Percentiles rank a stretch among this genome's conserved stretches.
Conservation (phyloP, 2,329 filamentous ascomycete species). For the Verticillium nonalfalfae region DNA sequence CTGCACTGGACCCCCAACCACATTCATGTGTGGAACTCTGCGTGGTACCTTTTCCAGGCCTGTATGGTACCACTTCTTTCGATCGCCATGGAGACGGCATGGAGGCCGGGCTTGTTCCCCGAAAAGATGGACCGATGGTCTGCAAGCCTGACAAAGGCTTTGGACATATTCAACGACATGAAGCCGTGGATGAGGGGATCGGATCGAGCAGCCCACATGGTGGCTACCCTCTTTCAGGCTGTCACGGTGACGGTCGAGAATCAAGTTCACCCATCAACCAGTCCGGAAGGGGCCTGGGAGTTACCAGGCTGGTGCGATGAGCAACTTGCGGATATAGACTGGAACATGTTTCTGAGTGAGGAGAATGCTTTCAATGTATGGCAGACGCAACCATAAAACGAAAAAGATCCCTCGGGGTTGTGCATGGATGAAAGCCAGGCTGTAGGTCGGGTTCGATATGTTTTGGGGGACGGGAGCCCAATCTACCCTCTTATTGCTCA, state of each 20-base stretch:
- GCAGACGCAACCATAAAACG: too few relatives aligned
- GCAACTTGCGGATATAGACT: slow-evolving; percentile 19
- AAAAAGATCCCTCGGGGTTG: too few relatives aligned
- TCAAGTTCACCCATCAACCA: slow-evolving; percentile 15
- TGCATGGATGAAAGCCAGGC: too few relatives aligned
- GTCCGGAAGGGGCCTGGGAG: slow-evolving; percentile 15
- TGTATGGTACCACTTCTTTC: slow-evolving; percentile 21
- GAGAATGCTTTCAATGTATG: slow-evolving; percentile 4
- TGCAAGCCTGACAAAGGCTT: slow-evolving; percentile 16
- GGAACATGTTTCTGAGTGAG: slow-evolving; percentile 17
- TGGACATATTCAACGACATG: slow-evolving; percentile 19
- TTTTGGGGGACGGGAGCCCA: too few relatives aligned
- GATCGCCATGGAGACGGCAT: slow-evolving; percentile 16
- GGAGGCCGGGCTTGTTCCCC: not conserved
- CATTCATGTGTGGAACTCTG: slow-evolving; percentile 23
- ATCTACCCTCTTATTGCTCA: too few relatives aligned
- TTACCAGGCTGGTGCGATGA: slow-evolving; percentile 20
- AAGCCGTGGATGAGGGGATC: slow-evolving; percentile 19
- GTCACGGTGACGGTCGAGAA: slow-evolving; percentile 14
- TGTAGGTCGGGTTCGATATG: too few relatives aligned
- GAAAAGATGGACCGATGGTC: slow-evolving; percentile 12
- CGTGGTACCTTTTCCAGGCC: slow-evolving; percentile 25
- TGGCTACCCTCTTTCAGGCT: slow-evolving; percentile 18
- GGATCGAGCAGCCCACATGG: slow-evolving; percentile 18
- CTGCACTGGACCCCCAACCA: slow-evolving; percentile 23